Base-by-base conservation (phyloP, 1,139 yeast species). In the Pichia sp. region DNA sequence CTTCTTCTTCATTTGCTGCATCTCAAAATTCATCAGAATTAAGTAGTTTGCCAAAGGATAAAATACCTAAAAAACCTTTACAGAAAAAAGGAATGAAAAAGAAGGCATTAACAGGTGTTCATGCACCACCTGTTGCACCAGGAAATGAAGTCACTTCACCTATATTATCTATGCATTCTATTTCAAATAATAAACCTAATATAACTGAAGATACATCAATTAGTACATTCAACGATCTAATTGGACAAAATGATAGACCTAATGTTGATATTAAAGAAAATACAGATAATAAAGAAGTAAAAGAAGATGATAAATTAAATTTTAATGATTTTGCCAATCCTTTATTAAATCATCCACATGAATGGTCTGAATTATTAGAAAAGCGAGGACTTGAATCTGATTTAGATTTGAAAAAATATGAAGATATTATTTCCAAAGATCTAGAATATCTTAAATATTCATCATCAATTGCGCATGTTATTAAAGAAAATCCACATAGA, bases 281-380 rank as follows among this genome's bases (percentile, higher is more conserved):
- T n/a, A n/a, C n/a, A n/a, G n/a, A n/a, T n/a, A n/a, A n/a, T n/a
- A n/a, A n/a, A n/a, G n/a, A n/a, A n/a, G n/a, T n/a, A n/a, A n/a
- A n/a, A n/a, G n/a, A n/a, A n/a, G n/a, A n/a, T 16, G 6, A 10
- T 25, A 14, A 25, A 11, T n/a, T n/a, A n/a, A 26, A 21, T 10
- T 33, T 41, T 25, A 23, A n/a, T 13, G 35, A 41, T 15, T 26
- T 30, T 5, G 23, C 18, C 2, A 34, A 18, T 30, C 25, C 34
- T 15, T 8, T 32, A 10, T 25, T 47, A 33, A 27, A 21, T 8
- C 22, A 35, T 13, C 29, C 37, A 10, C n/a, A 55, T 18, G 73
- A 72, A 50, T 83, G 89, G 91, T 78, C 86, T 0, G 69, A 70
- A 20, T 65, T 63, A 40, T 57, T 76, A 25, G 54, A 55, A 29